A percentile compares a stretch with the other conserved stretches of the same genome.
phyloP scores from a whole-genome alignment of 129 eudicot genomes.

The Artemisia tridentata region DNA sequence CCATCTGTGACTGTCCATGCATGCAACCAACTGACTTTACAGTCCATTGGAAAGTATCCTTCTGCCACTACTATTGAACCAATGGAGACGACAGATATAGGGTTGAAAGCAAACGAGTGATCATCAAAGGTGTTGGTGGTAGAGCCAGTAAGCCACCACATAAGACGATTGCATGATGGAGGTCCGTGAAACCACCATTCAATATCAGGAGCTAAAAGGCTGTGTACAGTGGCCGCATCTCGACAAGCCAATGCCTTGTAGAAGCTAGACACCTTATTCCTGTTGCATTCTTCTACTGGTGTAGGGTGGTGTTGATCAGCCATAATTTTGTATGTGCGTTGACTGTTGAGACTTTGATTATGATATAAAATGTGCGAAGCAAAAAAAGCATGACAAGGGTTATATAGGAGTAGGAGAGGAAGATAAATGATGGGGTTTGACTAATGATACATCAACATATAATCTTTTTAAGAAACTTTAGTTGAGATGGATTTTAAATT shows the following conservation, averaged over 20 bases:
- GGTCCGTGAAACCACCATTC: slow-evolving; percentile 67
- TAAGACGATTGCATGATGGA: slow-evolving; percentile 38
- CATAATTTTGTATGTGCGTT: slow-evolving; percentile 3
- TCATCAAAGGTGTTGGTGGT: neutral
- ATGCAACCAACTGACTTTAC: slow-evolving; percentile 48
- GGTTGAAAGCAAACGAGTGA: slow-evolving; percentile 30
- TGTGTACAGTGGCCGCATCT: slow-evolving; percentile 38
- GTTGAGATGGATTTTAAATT: no score
- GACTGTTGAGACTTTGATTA: neutral
- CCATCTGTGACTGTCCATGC: slow-evolving; percentile 51
- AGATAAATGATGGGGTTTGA: slow-evolving; percentile 22
- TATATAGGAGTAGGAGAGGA: slow-evolving; percentile 24
- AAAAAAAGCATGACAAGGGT: slow-evolving; percentile 15
- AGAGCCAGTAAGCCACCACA: slow-evolving; percentile 41
- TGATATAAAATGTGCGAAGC: slow-evolving; percentile 7
- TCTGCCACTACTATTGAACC: slow-evolving; percentile 47
- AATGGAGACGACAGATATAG: slow-evolving; percentile 33
- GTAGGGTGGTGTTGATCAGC: slow-evolving; percentile 13
- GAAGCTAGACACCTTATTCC: slow-evolving; percentile 25
- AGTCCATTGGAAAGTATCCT: slow-evolving; percentile 28
- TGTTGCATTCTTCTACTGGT: slow-evolving; percentile 21
- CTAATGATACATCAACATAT: neutral
- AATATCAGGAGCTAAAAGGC: slow-evolving; percentile 41
- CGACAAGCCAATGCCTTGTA: slow-evolving; percentile 38
- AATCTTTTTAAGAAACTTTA: no score